Base-by-base conservation (phyloP, 768 basidiomycete genomes). In the Xerocomus brunneocitrinus region DNA sequence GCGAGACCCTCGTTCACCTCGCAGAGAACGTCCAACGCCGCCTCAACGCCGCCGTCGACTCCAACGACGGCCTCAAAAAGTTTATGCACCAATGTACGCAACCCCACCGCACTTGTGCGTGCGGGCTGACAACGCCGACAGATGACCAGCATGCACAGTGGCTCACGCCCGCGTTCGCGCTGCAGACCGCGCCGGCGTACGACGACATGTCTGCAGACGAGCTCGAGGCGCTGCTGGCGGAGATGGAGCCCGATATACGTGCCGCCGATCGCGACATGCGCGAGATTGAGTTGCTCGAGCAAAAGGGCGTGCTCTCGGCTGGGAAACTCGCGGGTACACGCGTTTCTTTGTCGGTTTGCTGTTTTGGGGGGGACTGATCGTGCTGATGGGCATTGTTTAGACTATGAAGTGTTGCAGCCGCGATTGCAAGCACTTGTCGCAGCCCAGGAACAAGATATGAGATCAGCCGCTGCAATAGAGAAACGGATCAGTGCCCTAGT, bases 201-300 rank as follows among this genome's bases (percentile, higher is more conserved):
- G 80, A 80, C 49, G 76, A 76, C 35, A 84, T 91, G 82, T 76
- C 84, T 0, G 62, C 80, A 0, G 79, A 79, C 52, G 88, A 88
- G 60, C 71, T 91, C 8, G 85, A 88, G 38, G 83, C 84, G 0
- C 76, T 88, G 51, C 68, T 91, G 9, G 69, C 77, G 0, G 90
- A 93, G 62, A 87, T 92, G 83, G 91, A 91, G 58, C 79, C 83
- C 4, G 91, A 93, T 48, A 82, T 92, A 47, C 88, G 90, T 30
- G 80, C 83, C 31, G 90, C 89, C 9, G 91, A 92, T 60, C 80
- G 86, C 8, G 89, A 91, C 59, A 80, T 91, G 77, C 79, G 79
- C 35, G 90, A 91, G 63, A 88, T 93, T 31, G 83, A 84, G 53
- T 67, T 74, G 13, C 68, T 91, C 43, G 84, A 87, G 60, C 78